Evolutionary conservation across 257 asterid genomes (phyloP).

Genomic region (Gardenia jasminoides): DNA sequence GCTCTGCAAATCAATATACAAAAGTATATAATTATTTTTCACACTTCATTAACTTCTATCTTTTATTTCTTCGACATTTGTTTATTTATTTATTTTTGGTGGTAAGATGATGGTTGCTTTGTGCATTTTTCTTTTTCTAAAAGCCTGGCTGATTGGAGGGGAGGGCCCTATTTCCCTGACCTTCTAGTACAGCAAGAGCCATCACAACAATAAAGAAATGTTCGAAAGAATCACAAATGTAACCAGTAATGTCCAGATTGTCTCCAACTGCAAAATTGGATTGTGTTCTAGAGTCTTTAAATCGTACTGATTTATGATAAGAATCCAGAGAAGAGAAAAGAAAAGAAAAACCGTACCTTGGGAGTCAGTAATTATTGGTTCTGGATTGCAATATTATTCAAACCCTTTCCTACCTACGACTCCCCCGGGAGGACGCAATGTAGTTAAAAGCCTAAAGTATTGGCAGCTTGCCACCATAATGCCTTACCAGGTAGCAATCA

Average conservation of each 20-base stretch:
- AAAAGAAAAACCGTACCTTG: neutral
- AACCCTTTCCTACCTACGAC: neutral
- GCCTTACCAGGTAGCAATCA: neutral
- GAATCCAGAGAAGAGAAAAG: neutral
- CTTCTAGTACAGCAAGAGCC: constrained; percentile 48
- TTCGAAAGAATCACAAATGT: neutral
- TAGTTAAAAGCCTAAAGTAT: neutral
- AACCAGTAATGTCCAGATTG: constrained; percentile 2
- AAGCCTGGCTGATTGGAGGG: constrained; percentile 45
- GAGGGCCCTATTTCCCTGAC: constrained; percentile 38
- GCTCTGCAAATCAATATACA: neutral
- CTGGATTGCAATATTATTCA: too few relatives aligned
- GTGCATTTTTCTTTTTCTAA: constrained; percentile 23
- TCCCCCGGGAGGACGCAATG: neutral
- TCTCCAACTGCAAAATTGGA: neutral
- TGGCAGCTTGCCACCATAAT: neutral
- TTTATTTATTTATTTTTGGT: too few relatives aligned
- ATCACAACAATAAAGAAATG: constrained; percentile 5
- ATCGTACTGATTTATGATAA: neutral
- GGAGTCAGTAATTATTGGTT: neutral
- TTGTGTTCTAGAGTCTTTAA: neutral
- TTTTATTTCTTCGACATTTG: neutral
- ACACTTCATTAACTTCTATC: neutral
- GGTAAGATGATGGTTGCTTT: constrained; percentile 11
- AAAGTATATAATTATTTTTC: neutral